Evolutionary conservation across 2,329 filamentous ascomycete genomes (phyloP).

Genomic region (Pezicula rhizophila): DNA sequence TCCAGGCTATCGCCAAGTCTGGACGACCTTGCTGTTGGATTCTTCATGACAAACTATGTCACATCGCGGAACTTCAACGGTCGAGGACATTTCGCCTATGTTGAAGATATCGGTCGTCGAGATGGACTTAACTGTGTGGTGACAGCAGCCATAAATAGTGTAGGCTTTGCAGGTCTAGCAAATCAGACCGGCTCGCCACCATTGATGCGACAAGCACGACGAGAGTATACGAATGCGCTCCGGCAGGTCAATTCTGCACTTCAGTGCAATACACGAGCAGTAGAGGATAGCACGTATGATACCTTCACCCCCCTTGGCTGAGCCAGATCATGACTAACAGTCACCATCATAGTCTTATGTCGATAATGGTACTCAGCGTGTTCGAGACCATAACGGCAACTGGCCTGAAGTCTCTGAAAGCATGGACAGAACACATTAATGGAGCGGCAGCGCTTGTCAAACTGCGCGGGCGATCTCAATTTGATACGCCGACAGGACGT

Average conservation of each 20-base stretch:
- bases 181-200: conserved; percentile 27
- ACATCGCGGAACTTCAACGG: conserved; percentile 23
- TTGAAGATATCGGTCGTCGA: conserved; percentile 4
- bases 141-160: conserved; percentile 36
- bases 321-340: background rate
- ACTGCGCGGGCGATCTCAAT: conserved; percentile 40
- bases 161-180: conserved; percentile 44
- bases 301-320: background rate
- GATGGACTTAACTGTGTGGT: conserved; percentile 2
- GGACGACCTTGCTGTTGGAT: conserved; percentile 19
- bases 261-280: conserved; percentile 33
- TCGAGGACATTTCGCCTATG: conserved; percentile 6
- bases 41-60: conserved; percentile 47
- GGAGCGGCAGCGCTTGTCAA: conserved; percentile 42
- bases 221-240: conserved; percentile 43
- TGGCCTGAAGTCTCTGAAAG: conserved; percentile 15
- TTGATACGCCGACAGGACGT: conserved; percentile 38
- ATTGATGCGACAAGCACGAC: conserved; percentile 38
- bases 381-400: conserved; percentile 44
- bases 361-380: conserved; percentile 43
- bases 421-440: conserved; percentile 46
- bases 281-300: conserved; percentile 39
- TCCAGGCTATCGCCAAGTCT: too few relatives aligned
- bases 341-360: conserved; percentile 31
- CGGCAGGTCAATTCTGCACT: conserved; percentile 41